Base-by-base conservation (phyloP, 352 stramenopile species). In the Thalassiosira hispida region DNA sequence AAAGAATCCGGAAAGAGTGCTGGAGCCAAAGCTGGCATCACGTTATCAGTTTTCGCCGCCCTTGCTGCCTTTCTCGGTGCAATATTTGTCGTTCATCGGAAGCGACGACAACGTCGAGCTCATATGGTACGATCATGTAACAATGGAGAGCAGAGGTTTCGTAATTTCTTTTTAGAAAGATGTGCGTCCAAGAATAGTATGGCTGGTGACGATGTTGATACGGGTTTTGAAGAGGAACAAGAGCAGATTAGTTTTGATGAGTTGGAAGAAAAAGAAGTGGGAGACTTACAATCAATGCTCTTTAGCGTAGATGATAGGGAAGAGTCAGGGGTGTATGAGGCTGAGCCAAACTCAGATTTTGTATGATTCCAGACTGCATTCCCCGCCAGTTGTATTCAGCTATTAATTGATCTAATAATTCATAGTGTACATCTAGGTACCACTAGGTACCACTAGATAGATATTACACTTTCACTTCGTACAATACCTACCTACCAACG, bases 281-380 rank as follows among this genome's bases (percentile, higher is more conserved):
- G n/a, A 16, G 51, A 6, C 4, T 25, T 59, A 16, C 51, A 59
- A 25, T 38, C 27, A 5, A 59, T 38, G 51, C 23, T 59, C 7
- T 14, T 3, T 14, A 47, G 38, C 11, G 14, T 47, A 16, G 4
- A 16, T 12, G 38, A 5, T 47, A 12, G n/a, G 38, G 38, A 5
- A 47, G 38, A 47, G 14, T 47, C 14, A 18, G 51, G 4, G n/a
- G 16, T 18, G 7, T 38, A 18, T 59, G 11, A 59, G 27, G 51
- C 4, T 59, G 51, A 16, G 27, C 8, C 14, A 25, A 18, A 59
- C 7, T 38, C 51, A n/a, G 51, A 59, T 6, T 31, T 59, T 5
- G 51, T 59, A 59, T 59, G 51, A 59, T 59, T 3, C 23, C 12
- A 59, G 12, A 56, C 23, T 56, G 12, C 23, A n/a, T n/a, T n/a